These are phyloP conservation scores for Saururus chinensis DNA, from an alignment of 164 flowering plant species.

Conservation along the genomic window DNA sequence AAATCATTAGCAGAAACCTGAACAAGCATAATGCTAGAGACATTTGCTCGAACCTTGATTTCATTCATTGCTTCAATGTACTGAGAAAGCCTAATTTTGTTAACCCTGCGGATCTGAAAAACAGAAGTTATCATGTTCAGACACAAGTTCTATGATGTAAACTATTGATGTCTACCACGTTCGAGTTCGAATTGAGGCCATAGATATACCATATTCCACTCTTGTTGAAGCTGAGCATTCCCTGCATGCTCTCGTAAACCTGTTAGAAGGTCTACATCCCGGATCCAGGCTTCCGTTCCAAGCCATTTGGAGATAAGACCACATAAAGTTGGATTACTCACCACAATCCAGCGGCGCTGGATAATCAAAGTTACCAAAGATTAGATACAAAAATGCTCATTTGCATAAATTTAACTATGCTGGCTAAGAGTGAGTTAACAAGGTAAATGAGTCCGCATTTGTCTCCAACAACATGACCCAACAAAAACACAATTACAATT, in stretches of 20 bases:
- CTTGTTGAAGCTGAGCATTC: slow-evolving; percentile 27
- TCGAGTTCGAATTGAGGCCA: background rate
- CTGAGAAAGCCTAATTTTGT: slow-evolving; percentile 49
- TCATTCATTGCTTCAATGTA: slow-evolving; percentile 44
- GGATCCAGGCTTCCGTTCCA: slow-evolving; percentile 52
- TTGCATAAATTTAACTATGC: too few relatives aligned
- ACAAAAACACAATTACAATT: too few relatives aligned
- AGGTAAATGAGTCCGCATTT: too few relatives aligned
- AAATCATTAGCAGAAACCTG: background rate
- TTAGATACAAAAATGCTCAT: background rate
- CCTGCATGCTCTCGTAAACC: slow-evolving; percentile 34
- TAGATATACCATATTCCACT: slow-evolving; percentile 39
- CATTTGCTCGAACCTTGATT: slow-evolving; percentile 25
- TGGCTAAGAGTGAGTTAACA: too few relatives aligned
- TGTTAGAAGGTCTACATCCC: slow-evolving; percentile 34
- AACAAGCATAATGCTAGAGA: background rate
- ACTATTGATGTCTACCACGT: too few relatives aligned
- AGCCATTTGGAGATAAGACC: slow-evolving; percentile 47
- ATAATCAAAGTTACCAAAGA: slow-evolving; percentile 7
- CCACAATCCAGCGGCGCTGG: slow-evolving; percentile 65
- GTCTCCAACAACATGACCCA: too few relatives aligned
- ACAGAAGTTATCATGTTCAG: background rate
- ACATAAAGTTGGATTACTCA: slow-evolving; percentile 47
- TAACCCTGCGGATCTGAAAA: slow-evolving; percentile 31
- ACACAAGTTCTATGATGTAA: background rate